Evolutionary conservation across 1,284 basidiomycete species (phyloP), one percentile per base, ranked within the genome.

Genomic region (Termitomyces sp.): DNA sequence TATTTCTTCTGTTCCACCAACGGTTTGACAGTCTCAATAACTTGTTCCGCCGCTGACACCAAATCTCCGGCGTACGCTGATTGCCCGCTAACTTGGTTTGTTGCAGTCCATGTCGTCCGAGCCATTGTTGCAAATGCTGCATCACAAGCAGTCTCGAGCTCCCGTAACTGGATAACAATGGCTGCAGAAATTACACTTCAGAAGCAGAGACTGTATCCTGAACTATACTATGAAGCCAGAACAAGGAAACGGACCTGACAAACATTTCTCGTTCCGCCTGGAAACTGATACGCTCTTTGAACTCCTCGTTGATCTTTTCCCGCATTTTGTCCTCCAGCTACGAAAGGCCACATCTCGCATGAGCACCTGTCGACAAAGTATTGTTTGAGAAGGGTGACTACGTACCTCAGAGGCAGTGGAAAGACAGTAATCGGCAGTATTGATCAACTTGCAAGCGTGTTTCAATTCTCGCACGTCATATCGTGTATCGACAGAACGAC

Each of bases 341-440:
- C 5, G 31, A 15, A n/a, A 33, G 21, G 6, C 17, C 38, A n/a
- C 10, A 19, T 44, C 54, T 58, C n/a, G 62, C 31, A 55, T 38
- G 19, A 40, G 50, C 19, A 30, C 53, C 26, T 10, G 1, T 21
- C 5, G 5, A n/a, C 33, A 40, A 19, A 1, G 21, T 19, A 2
- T 21, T 33, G 9, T 7, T 26, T 40, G 60, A 10, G n/a, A 40
- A 43, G 38, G 15, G 9, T 4, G 5, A 21, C 9, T 21, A 33
- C 71, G 19, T 62, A 86, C 92, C 79, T 97, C 94, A 19, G 84
- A 68, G 1, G 94, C 90, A 1, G 96, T 99, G 3, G 84, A 88
- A 62, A 94, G 89, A 68, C 97, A 99, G 70, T 99, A 99, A 65
- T 99, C 96, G 1, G 95, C 95, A 0, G 97, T 99, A 67, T 99